phyloP scores from a whole-genome alignment of 257 asterid genomes.

The Nicotiana obtusifolia region DNA sequence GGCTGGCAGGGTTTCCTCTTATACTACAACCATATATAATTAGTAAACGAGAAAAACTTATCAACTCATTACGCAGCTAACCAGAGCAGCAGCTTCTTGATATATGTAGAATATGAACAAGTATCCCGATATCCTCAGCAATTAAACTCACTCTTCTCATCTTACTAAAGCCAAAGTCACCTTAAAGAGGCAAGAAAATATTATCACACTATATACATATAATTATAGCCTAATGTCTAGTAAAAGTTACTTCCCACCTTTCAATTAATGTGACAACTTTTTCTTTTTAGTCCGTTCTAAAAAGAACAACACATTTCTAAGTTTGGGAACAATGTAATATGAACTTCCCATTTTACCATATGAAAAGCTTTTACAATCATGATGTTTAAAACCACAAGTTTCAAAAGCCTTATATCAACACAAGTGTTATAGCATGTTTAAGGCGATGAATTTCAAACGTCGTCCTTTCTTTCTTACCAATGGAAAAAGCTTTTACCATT shows the following conservation, averaged over 20 bases:
- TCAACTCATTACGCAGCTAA: neutral
- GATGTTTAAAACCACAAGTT: too few relatives aligned
- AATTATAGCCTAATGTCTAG: neutral
- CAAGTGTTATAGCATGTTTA: too few relatives aligned
- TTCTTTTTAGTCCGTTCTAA: too few relatives aligned
- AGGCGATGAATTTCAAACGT: too few relatives aligned
- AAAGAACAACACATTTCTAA: too few relatives aligned
- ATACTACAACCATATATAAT: constrained; percentile 33
- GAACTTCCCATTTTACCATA: too few relatives aligned
- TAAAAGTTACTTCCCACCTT: neutral
- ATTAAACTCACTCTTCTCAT: neutral
- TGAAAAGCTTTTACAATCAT: too few relatives aligned
- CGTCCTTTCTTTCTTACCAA: too few relatives aligned
- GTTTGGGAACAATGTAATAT: too few relatives aligned
- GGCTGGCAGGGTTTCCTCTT: constrained; percentile 64
- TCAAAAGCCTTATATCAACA: too few relatives aligned
- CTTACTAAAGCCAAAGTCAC: neutral
- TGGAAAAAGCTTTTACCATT: too few relatives aligned
- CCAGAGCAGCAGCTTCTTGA: neutral
- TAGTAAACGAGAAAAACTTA: neutral
- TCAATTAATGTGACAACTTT: too few relatives aligned
- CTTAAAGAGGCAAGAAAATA: neutral
- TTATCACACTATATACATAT: neutral
- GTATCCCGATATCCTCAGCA: neutral
- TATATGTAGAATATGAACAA: neutral